Evolutionary conservation across 768 basidiomycete species (phyloP), one percentile per base, ranked within the genome.

Genomic region (Mycena latifolia): DNA sequence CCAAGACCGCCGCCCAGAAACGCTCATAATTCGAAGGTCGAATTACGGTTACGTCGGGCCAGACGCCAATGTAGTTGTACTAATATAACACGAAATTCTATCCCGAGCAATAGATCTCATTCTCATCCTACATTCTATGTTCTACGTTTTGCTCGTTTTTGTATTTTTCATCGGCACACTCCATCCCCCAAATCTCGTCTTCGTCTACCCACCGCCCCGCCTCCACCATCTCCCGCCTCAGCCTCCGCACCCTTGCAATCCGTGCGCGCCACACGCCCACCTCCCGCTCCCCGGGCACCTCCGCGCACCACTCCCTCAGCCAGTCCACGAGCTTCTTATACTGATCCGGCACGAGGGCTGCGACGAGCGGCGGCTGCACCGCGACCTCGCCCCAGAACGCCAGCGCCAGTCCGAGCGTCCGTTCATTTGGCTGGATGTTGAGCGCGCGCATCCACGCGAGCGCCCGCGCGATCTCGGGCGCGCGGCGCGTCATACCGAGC

Each of bases 361-460:
- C 88, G 20, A 92, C 75, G 66, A 90, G 70, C 50, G 90, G 88
- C 15, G 87, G 85, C 47, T 86, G 84, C 58, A 88, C 76, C 66
- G 87, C 86, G 31, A 91, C 87, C 72, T 95, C 92, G 8, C 83
- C 84, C 88, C 92, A 94, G 64, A 91, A 86, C 48, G 88, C 86
- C 54, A 95, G 73, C 24, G 88, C 87, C 0, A 88, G 73, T 2
- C 88, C 84, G 15, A 95, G 76, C 18, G 90, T 90, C 43, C 80
- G 76, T 28, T 72, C 75, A n/a, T 80, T 79, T 1, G 93, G 92
- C 46, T 55, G 41, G 14, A 94, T 77, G 0, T 75, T 75, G 41
- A 93, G 69, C 18, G 79, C 81, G 9, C 84, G 83, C 92, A 93
- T 94, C 92, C 94, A 94, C 22, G 86, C 87, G 0, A 95, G 75